These are phyloP conservation scores for Boletales sp. DNA, from an alignment of 768 basidiomycete species.

Conservation along the genomic window DNA sequence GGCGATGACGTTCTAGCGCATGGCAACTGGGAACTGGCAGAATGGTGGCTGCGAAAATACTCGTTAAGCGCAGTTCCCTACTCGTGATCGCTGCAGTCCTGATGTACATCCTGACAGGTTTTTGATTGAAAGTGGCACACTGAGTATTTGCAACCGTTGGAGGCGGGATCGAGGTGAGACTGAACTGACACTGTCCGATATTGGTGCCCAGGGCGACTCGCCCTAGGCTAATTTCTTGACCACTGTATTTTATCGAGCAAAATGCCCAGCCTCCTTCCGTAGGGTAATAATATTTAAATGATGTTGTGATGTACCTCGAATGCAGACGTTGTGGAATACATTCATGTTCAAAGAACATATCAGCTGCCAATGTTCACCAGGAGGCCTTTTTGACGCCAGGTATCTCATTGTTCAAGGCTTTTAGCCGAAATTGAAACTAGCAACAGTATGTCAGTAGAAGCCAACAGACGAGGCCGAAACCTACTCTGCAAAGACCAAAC, in stretches of 20 bases:
- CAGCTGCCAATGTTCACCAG: constrained; percentile 52
- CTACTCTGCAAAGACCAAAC: constrained; percentile 81
- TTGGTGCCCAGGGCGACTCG: constrained; percentile 36
- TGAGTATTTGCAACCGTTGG: constrained; percentile 83
- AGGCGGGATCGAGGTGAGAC: constrained; percentile 76
- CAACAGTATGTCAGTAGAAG: background rate
- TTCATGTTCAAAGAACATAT: background rate
- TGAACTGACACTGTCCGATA: constrained; percentile 59
- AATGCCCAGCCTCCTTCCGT: background rate
- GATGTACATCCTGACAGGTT: constrained; percentile 44
- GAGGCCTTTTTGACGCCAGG: constrained; percentile 88
- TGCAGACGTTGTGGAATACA: no score
- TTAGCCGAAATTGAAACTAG: constrained; percentile 83
- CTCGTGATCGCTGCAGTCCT: background rate
- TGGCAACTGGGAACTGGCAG: constrained; percentile 84
- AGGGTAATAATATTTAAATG: constrained; percentile 1
- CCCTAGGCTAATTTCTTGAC: constrained; percentile 14
- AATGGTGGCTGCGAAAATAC: constrained; percentile 79
- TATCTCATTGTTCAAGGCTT: constrained; percentile 77
- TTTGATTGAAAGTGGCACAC: constrained; percentile 69
- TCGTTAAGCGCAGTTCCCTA: constrained; percentile 41
- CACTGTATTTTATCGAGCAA: constrained; percentile 6
- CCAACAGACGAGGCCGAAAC: constrained; percentile 6
- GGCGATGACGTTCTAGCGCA: constrained; percentile 92
- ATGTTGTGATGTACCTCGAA: background rate